These are phyloP conservation scores for Athelia psychrophila DNA, from an alignment of 1,284 basidiomycete species.

Conservation along the genomic window DNA sequence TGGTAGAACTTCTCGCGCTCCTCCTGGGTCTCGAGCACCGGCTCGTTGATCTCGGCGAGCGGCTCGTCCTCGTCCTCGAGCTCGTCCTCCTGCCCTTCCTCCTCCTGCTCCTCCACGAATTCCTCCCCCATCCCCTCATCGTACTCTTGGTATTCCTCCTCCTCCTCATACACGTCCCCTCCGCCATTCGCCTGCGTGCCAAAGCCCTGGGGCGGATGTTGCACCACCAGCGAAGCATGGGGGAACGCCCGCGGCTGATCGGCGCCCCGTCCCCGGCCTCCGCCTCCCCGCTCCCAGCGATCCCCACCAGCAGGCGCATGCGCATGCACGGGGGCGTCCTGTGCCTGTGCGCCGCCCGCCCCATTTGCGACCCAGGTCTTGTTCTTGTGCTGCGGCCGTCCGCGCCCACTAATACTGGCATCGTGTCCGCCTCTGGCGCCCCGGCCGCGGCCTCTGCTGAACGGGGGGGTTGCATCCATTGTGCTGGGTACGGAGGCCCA, in stretches of 20 bases:
- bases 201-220: conserved; percentile 7
- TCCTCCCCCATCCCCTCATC: conserved; percentile 27
- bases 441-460: not conserved
- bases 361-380: conserved; percentile 50
- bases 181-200: conserved; percentile 13
- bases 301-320: conserved; percentile 45
- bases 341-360: conserved; percentile 29
- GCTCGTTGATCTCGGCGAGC: conserved; percentile 32
- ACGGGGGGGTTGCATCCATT: not conserved
- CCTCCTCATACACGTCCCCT: conserved; percentile 3
- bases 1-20: conserved; percentile 65
- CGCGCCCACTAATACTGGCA: conserved; percentile 5
- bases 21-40: conserved; percentile 47
- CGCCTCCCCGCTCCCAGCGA: conserved; percentile 54
- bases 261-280: conserved; percentile 30
- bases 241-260: conserved; percentile 35
- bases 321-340: conserved; percentile 29
- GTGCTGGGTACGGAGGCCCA: not conserved
- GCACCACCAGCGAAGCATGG: conserved; percentile 33
- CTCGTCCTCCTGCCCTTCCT: conserved; percentile 17
- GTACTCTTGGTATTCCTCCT: conserved; percentile 21
- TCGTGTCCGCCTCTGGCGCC: not conserved
- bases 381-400: conserved; percentile 37
- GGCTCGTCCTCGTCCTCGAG: conserved; percentile 18
- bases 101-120: conserved; percentile 22